Evolutionary conservation across 2,329 filamentous ascomycete genomes (phyloP).

Genomic region (Scedosporium boydii): DNA sequence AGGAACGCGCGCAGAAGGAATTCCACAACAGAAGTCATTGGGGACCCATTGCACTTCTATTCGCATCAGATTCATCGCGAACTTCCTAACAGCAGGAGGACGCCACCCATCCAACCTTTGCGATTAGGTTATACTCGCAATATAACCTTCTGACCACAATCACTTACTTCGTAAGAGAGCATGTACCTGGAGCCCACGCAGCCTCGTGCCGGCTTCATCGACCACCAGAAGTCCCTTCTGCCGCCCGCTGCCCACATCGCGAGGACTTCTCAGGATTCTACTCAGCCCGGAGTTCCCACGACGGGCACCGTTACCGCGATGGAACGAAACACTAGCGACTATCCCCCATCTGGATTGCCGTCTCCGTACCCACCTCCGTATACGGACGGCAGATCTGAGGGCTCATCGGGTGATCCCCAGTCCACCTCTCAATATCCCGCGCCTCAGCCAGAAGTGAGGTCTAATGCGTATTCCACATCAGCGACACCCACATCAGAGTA

Average conservation of each 20-base stretch:
- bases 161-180: conserved; percentile 21
- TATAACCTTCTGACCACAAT: conserved; percentile 15
- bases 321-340: conserved; percentile 61
- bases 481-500: conserved; percentile 86
- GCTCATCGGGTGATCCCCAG: conserved; percentile 76
- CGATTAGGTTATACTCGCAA: neutral
- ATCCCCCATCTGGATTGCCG: conserved; percentile 82
- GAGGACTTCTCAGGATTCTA: conserved; percentile 15
- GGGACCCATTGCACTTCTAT: no score
- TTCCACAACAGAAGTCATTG: no score
- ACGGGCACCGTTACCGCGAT: conserved; percentile 22
- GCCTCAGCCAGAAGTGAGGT: conserved; percentile 69
- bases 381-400: conserved; percentile 73
- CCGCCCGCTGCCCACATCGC: neutral
- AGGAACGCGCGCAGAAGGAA: no score
- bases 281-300: neutral
- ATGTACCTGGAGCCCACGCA: conserved; percentile 24
- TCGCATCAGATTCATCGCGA: neutral
- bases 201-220: conserved; percentile 15
- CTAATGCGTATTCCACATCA: conserved; percentile 60
- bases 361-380: conserved; percentile 59
- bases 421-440: conserved; percentile 80
- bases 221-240: conserved; percentile 1
- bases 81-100: neutral
- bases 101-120: neutral